A percentile compares a stretch with the other conserved stretches of the same genome.
Evolutionary conservation across 495 filamentous ascomycete species (phyloP).

Genomic region (Elaphomyces granulatus): DNA sequence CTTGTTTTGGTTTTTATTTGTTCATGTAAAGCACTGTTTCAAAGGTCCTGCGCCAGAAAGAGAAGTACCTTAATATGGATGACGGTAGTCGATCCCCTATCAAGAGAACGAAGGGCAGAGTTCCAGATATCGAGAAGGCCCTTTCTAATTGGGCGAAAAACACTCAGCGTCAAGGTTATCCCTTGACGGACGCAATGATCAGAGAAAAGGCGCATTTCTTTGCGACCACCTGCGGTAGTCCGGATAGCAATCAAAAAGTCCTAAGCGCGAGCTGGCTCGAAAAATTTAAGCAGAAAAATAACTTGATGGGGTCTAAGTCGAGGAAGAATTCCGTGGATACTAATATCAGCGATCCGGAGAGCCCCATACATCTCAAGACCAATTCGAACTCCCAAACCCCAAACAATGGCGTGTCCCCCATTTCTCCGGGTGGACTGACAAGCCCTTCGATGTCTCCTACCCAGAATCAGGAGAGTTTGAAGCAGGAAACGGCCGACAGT

Average conservation of each 20-base stretch:
- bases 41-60: constrained; percentile 91
- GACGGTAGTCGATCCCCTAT: constrained; percentile 80
- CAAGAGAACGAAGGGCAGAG: constrained; percentile 79
- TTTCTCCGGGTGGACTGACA: constrained; percentile 46
- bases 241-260: constrained; percentile 63
- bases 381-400: constrained; percentile 51
- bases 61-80: constrained; percentile 85
- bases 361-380: constrained; percentile 26
- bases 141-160: constrained; percentile 80
- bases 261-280: constrained; percentile 74
- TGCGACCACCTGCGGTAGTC: constrained; percentile 56
- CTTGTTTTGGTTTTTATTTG: constrained; percentile 14
- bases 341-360: constrained; percentile 36
- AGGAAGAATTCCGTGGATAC: constrained; percentile 54
- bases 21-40: constrained; percentile 74
- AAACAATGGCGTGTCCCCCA: constrained; percentile 47
- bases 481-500: constrained; percentile 35
- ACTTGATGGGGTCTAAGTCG: constrained; percentile 49
- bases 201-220: constrained; percentile 81
- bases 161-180: constrained; percentile 58
- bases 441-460: constrained; percentile 54
- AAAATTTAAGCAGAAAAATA: constrained; percentile 93
- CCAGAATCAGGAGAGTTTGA: constrained; percentile 52
- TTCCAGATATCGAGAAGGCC: constrained; percentile 91
- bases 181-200: constrained; percentile 70